These are phyloP conservation scores for Neophaeococcomyces aloes DNA, from an alignment of 2,329 filamentous ascomycete species.

Conservation along the genomic window DNA sequence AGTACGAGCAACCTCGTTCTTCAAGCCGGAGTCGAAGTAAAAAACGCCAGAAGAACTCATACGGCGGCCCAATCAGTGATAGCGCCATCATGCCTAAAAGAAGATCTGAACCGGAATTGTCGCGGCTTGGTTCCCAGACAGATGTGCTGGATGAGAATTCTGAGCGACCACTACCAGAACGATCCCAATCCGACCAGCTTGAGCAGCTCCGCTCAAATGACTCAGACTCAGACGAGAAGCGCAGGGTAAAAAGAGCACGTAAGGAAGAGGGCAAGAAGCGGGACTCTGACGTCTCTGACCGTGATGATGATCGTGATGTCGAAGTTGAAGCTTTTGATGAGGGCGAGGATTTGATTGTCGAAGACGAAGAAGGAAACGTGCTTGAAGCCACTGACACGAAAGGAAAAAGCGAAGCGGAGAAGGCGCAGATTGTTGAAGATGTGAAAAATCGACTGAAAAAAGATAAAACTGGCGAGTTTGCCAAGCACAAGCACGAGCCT, in stretches of 20 bases:
- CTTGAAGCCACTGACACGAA: slow-evolving; percentile 51
- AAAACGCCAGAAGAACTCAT: slow-evolving; percentile 59
- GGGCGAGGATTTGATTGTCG: slow-evolving; percentile 66
- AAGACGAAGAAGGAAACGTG: slow-evolving; percentile 81
- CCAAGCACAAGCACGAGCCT: slow-evolving; percentile 36
- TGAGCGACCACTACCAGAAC: slow-evolving; percentile 17
- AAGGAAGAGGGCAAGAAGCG: slow-evolving; percentile 25
- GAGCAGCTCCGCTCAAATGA: slow-evolving; percentile 2
- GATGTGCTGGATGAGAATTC: slow-evolving; percentile 20
- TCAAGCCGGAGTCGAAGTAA: slow-evolving; percentile 47
- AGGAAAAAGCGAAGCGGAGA: slow-evolving; percentile 44
- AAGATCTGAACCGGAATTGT: slow-evolving; percentile 24
- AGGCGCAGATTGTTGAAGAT: slow-evolving; percentile 46
- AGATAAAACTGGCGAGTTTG: slow-evolving; percentile 37
- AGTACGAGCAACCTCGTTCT: slow-evolving; percentile 44
- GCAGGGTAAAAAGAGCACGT: slow-evolving; percentile 24
- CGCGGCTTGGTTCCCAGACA: slow-evolving; percentile 15
- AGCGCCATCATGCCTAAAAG: slow-evolving; percentile 71
- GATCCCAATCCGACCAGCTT: slow-evolving; percentile 5
- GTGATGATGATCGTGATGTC: slow-evolving; percentile 21
- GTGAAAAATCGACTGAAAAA: slow-evolving; percentile 45
- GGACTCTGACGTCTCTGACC: slow-evolving; percentile 21
- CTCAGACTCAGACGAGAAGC: slow-evolving; percentile 30
- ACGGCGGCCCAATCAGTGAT: slow-evolving; percentile 75
- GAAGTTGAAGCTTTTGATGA: slow-evolving; percentile 66